Evolutionary conservation across 495 filamentous ascomycete species (phyloP), one percentile per base, ranked within the genome.

Genomic region (Jackrogersella minutella): DNA sequence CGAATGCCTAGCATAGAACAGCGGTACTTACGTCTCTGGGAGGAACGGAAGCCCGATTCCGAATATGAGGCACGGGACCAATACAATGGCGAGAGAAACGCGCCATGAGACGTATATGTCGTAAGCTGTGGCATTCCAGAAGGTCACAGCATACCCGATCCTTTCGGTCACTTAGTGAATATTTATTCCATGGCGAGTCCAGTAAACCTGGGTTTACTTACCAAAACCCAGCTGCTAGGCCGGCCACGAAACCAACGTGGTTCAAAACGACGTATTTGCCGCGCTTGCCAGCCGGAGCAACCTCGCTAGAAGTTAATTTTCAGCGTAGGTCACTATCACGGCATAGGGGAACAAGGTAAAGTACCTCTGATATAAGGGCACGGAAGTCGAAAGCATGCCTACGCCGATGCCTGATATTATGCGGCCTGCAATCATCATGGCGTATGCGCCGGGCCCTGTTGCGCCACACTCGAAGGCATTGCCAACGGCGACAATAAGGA

Each of bases 311-410:
- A 6, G 3, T 2, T 24, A 51, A n/a, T 10, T 13, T 26, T 66
- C 16, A 64, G 19, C 11, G 7, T 55, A 13, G 14, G 14, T n/a
- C 10, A 17, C 41, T 17, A 19, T 37, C 22, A 1, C 5, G 8
- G 1, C 10, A n/a, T 17, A 19, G 10, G 10, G 14, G 17, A 17
- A 26, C 11, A 16, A 2, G 24, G 13, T 8, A 37, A 19, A 51
- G n/a, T 13, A 82, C 84, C 81, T 85, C 60, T 85, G 84, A 55
- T 86, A 87, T 5, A 86, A 61, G 2, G 85, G 84, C 11, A 86
- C 83, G n/a, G 82, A 78, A 5, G 82, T 84, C 3, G 82, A 85
- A 3, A 87, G 74, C 41, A 86, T 71, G 0, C 81, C 82, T 13
- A 81, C 78, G 0, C 84, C 84, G 19, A 83, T 43, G 2, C 84